Conservation (phyloP, 164 flowering plant genomes). For the Nymphaea thermarum region DNA sequence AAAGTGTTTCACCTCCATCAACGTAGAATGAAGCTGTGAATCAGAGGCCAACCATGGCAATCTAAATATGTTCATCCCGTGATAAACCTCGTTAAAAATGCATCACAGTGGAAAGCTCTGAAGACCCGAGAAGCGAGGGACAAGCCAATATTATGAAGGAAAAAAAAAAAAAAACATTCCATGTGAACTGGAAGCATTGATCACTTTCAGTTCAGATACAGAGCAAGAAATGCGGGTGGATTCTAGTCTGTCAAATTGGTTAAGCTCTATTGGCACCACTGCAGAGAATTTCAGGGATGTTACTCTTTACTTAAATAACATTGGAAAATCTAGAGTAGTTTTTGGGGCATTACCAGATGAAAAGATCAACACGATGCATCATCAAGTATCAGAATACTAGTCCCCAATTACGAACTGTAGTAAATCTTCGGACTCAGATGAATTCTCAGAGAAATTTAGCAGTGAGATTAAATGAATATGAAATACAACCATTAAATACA, state of each 20-base stretch:
- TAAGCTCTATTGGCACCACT: conserved; percentile 39
- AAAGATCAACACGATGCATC: conserved; percentile 53
- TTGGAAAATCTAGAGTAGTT: too few relatives aligned
- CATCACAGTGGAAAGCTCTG: conserved; percentile 76
- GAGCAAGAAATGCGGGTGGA: conserved; percentile 36
- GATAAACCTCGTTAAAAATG: conserved; percentile 75
- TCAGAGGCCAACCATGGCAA: conserved; percentile 16
- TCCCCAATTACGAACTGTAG: conserved; percentile 88
- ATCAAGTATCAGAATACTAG: conserved; percentile 53
- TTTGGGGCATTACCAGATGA: conserved; percentile 4
- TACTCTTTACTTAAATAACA: too few relatives aligned
- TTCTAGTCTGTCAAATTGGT: conserved; percentile 69
- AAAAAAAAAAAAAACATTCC: conserved; percentile 64
- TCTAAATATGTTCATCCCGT: conserved; percentile 55
- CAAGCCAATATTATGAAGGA: conserved; percentile 20
- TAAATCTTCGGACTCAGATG: not conserved
- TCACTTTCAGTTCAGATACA: conserved; percentile 18
- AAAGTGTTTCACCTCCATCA: not conserved
- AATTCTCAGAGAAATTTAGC: not conserved
- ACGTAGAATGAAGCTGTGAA: conserved; percentile 8
- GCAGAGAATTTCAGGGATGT: not conserved
- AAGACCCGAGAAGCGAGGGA: conserved; percentile 32
- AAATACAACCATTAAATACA: conserved; percentile 91
- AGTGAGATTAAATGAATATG: conserved; percentile 52
- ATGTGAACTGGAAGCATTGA: conserved; percentile 23